Base-by-base conservation (phyloP, 352 stramenopile species). In the Pythium scleroteichum region DNA sequence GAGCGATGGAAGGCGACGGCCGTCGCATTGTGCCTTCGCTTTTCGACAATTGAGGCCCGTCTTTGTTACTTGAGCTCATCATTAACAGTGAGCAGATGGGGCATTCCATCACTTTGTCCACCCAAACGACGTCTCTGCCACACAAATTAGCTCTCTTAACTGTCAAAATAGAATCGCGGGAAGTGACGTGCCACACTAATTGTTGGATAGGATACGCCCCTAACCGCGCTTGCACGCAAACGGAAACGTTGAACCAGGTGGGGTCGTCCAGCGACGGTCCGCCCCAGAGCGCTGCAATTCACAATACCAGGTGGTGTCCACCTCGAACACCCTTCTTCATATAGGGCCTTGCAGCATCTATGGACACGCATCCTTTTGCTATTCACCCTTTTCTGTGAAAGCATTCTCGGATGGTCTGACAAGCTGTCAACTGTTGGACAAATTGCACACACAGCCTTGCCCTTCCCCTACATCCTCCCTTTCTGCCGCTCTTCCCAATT, bases 201-300 rank as follows among this genome's bases (percentile, higher is more conserved):
- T 39, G 0, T 13, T 13, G 44, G 12, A 26, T 29, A 29, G 50
- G 22, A 57, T 57, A n/a, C 24, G 29, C 24, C 38, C 52, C 52
- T 59, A 59, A 24, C 19, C 52, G 17, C 40, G 19, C 20, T 29
- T 26, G 20, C 29, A 13, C 39, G 19, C 49, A 55, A 35, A 55
- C 20, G 17, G 40, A 41, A 33, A 14, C 26, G 16, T 13, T 39
- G 52, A 50, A 49, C 39, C 39, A 59, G 52, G 40, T 49, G 39
- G 26, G 8, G 19, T 13, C 3, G 39, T 3, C 16, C 41, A 59
- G 40, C 39, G 39, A 13, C 50, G n/a, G 50, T 35, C 3, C 50
- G 29, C 10, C 29, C 5, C 5, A 5, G 5, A 35, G 29, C 29
- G 5, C 29, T 10, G 5, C 5, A 10, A 10, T 35, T 35, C 29